Conservation (phyloP, 2,329 filamentous ascomycete species). For the Arthrobotrys sphaeroides region DNA sequence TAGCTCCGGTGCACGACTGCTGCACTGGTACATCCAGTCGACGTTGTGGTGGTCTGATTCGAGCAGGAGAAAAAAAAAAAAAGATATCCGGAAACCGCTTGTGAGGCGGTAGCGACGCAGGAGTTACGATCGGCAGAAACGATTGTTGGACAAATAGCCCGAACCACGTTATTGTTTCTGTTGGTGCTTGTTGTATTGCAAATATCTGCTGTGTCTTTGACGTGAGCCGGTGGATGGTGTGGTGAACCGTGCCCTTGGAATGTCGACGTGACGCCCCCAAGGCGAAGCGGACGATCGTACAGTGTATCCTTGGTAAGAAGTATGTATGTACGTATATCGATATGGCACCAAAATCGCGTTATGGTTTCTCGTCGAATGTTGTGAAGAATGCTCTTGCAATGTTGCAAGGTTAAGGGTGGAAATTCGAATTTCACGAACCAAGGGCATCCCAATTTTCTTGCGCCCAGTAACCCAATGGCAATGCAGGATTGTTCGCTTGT, state of each 20-base stretch:
- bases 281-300: constrained; percentile 11
- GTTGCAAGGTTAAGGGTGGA: constrained; percentile 26
- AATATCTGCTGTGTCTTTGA: constrained; percentile 25
- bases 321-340: constrained; percentile 25
- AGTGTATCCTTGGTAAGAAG: constrained; percentile 24
- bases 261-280: constrained; percentile 36
- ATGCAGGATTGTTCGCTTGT: constrained; percentile 8
- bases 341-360: constrained; percentile 46
- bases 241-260: constrained; percentile 45
- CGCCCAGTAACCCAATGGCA: constrained; percentile 3
- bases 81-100: background rate
- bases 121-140: constrained; percentile 39
- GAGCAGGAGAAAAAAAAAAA: no score
- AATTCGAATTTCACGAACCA: constrained; percentile 19
- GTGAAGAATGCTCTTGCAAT: constrained; percentile 33
- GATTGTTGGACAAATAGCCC: constrained; percentile 46
- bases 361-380: constrained; percentile 27
- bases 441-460: background rate
- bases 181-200: constrained; percentile 38
- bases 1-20: constrained; percentile 22
- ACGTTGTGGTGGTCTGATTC: constrained; percentile 3
- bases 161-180: constrained; percentile 51
- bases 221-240: constrained; percentile 4
- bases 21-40: background rate
- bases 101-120: constrained; percentile 43